Conservation (phyloP, 2,329 filamentous ascomycete species). For the Epichloe sibirici region DNA sequence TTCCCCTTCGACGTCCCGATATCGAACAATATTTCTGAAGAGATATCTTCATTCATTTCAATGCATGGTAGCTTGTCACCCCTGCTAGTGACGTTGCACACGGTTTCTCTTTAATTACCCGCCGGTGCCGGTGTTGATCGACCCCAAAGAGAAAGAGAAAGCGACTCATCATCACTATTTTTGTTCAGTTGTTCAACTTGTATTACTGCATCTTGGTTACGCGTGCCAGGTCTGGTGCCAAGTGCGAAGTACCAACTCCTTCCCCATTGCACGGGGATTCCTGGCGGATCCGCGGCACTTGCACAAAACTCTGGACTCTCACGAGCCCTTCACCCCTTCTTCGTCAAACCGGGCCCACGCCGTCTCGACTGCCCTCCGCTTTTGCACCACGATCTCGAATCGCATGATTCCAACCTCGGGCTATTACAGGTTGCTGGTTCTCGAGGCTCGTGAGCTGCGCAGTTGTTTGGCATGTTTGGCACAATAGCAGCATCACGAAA, state of each 20-base stretch:
- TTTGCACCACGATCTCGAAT: not conserved
- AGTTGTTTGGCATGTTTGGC: too few relatives aligned
- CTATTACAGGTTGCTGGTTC: not conserved
- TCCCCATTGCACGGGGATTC: not conserved
- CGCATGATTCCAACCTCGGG: not conserved
- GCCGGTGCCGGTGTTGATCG: not conserved
- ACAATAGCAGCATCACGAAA: too few relatives aligned
- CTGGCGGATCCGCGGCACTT: not conserved
- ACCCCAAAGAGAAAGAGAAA: not conserved
- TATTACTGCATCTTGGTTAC: too few relatives aligned
- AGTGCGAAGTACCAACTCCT: too few relatives aligned
- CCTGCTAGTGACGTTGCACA: not conserved
- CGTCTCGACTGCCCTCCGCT: not conserved
- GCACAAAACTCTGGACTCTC: not conserved
- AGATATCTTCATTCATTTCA: too few relatives aligned
- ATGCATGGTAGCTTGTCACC: too few relatives aligned
- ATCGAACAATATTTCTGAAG: too few relatives aligned
- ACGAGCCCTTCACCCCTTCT: not conserved
- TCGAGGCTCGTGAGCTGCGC: too few relatives aligned
- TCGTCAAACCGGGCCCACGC: not conserved
- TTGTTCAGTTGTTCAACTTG: too few relatives aligned
- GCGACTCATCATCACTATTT: too few relatives aligned
- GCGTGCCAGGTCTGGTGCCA: too few relatives aligned
- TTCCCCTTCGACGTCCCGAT: too few relatives aligned
- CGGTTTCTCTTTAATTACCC: not conserved